These are phyloP conservation scores for Pulveroboletus sp. DNA, from an alignment of 768 basidiomycete genomes.

Conservation along the genomic window DNA sequence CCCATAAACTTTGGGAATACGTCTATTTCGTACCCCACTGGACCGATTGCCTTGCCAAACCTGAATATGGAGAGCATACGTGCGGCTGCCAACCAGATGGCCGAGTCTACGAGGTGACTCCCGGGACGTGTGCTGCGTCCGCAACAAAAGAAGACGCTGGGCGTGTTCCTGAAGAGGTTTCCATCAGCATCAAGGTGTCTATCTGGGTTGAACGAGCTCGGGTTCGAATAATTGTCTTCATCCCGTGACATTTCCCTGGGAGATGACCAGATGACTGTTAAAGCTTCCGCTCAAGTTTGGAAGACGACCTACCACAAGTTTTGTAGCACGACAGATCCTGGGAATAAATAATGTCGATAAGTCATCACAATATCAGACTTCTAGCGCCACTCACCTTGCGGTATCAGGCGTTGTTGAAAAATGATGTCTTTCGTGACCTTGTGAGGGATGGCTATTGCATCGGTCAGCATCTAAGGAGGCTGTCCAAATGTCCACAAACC, in stretches of 20 bases:
- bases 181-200: slow-evolving; percentile 26
- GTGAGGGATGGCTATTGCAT: slow-evolving; percentile 26
- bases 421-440: slow-evolving; percentile 35
- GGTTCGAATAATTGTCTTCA: slow-evolving; percentile 24
- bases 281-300: neutral
- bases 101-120: slow-evolving; percentile 15
- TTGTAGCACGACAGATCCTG: slow-evolving; percentile 21
- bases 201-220: slow-evolving; percentile 34
- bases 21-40: slow-evolving; percentile 21
- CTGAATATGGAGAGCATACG: slow-evolving; percentile 20
- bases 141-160: slow-evolving; percentile 31
- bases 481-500: slow-evolving; percentile 3
- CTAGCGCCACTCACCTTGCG: slow-evolving; percentile 36
- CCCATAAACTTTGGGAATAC: slow-evolving; percentile 18
- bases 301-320: slow-evolving; percentile 17
- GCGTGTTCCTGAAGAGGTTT: slow-evolving; percentile 19
- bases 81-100: slow-evolving; percentile 18
- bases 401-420: slow-evolving; percentile 47
- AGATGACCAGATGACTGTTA: neutral
- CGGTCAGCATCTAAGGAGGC: neutral
- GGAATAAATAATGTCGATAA: too few species aligned
- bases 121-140: slow-evolving; percentile 28
- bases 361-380: too few species aligned
- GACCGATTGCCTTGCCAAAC: slow-evolving; percentile 20
- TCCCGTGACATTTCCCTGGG: slow-evolving; percentile 23